These are phyloP conservation scores for Dipsacomyces acuminosporus DNA, from an alignment of 371 early-diverging fungal genomes.

Conservation along the genomic window DNA sequence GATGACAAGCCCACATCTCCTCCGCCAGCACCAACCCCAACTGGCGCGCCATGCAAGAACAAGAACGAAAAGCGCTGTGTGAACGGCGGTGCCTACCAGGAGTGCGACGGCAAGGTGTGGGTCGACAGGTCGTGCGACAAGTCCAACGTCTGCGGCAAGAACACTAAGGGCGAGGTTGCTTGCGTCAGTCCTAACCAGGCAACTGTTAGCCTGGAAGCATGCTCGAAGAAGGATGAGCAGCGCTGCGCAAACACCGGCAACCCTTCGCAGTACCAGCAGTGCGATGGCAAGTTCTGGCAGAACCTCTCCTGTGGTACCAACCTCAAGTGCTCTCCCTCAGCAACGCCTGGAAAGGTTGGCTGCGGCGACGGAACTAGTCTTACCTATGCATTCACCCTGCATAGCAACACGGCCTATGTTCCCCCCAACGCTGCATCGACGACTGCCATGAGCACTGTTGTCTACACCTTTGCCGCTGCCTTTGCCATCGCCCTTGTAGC, in stretches of 20 bases:
- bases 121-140: constrained; percentile 18
- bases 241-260: constrained; percentile 26
- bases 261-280: constrained; percentile 26
- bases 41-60: constrained; percentile 21
- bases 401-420: background rate
- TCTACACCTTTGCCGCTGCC: background rate
- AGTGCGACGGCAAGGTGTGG: constrained; percentile 24
- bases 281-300: constrained; percentile 34
- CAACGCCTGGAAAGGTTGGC: too few relatives aligned
- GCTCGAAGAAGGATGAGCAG: constrained; percentile 22
- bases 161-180: constrained; percentile 15
- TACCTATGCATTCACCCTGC: too few relatives aligned
- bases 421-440: background rate
- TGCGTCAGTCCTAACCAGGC: constrained; percentile 34
- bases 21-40: constrained; percentile 19
- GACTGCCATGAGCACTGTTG: background rate
- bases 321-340: constrained; percentile 11
- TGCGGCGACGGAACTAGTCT: background rate
- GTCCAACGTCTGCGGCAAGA: constrained; percentile 23
- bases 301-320: constrained; percentile 14
- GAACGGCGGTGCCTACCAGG: constrained; percentile 12
- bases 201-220: constrained; percentile 11
- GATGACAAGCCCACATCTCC: background rate
- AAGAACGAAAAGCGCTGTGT: constrained; percentile 23
- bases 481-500: background rate